These are phyloP conservation scores for Tillandsia leiboldiana DNA, from an alignment of 176 grass and related monocot genomes.

Conservation along the genomic window DNA sequence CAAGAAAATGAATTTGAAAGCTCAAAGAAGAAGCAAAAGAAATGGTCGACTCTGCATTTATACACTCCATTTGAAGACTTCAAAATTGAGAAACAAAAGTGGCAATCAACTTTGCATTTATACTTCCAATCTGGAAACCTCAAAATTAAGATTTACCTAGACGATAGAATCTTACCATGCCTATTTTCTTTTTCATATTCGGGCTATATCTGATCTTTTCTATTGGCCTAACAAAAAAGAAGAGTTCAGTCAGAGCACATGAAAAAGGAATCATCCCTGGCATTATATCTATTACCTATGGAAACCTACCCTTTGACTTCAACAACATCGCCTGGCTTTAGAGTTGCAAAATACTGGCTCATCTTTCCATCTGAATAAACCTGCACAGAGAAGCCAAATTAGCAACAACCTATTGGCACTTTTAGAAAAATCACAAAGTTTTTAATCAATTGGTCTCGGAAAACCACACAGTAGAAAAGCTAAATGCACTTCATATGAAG, in stretches of 20 bases:
- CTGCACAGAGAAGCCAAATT: constrained; percentile 30
- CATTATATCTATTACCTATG: not conserved
- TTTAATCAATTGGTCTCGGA: too few species aligned
- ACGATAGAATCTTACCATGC: constrained; percentile 59
- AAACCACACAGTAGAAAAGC: not conserved
- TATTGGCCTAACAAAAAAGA: constrained; percentile 57
- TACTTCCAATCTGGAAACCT: not conserved
- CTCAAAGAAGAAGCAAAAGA: not conserved
- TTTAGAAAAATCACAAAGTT: too few species aligned
- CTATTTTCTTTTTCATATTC: constrained; percentile 98
- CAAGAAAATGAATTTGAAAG: not conserved
- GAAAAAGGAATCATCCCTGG: not conserved
- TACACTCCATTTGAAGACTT: not conserved
- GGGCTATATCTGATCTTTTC: constrained; percentile 97
- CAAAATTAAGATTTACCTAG: not conserved
- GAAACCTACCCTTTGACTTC: constrained; percentile 85
- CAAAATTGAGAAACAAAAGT: not conserved
- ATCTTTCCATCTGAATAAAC: constrained; percentile 95
- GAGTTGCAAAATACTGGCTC: constrained; percentile 81
- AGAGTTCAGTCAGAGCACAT: not conserved
- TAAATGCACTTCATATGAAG: not conserved
- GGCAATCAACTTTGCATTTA: not conserved
- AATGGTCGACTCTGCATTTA: not conserved
- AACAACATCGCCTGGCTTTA: constrained; percentile 85
- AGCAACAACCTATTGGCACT: constrained; percentile 2